phyloP scores from a whole-genome alignment of 2,329 filamentous ascomycete species.

The Colletotrichum eleusines region DNA sequence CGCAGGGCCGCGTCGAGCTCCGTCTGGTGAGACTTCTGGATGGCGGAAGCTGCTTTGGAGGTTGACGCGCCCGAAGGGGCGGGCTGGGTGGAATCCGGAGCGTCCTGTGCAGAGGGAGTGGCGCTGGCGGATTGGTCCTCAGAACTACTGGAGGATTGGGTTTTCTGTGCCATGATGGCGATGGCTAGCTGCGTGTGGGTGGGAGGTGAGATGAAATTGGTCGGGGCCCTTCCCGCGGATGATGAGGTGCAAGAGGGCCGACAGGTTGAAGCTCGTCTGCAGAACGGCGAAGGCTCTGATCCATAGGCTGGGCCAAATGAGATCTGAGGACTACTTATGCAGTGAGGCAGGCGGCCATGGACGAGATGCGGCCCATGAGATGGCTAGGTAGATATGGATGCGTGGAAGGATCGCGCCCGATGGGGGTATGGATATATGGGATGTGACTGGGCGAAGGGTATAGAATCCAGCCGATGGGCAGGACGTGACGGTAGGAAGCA shows the following conservation, averaged over 20 bases:
- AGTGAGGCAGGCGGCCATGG: constrained; percentile 17
- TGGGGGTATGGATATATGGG: constrained; percentile 4
- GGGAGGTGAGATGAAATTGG: constrained; percentile 16
- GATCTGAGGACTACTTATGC: constrained; percentile 16
- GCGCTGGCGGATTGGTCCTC: constrained; percentile 42
- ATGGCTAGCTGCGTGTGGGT: constrained; percentile 34
- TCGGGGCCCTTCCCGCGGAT: constrained; percentile 41
- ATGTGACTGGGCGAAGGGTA: constrained; percentile 1
- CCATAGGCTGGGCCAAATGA: constrained; percentile 30
- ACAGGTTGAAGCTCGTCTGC: constrained; percentile 32
- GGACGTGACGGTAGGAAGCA: constrained; percentile 7
- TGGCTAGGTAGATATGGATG: constrained; percentile 11
- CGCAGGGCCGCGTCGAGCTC: constrained; percentile 50
- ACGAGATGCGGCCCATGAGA: constrained; percentile 36
- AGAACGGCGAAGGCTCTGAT: constrained; percentile 31
- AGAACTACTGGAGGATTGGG: constrained; percentile 36
- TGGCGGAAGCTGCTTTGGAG: constrained; percentile 33
- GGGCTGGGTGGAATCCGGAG: constrained; percentile 40
- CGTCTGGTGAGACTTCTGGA: constrained; percentile 49
- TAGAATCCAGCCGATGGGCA: not conserved
- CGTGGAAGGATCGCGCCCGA: constrained; percentile 1
- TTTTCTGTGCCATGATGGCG: constrained; percentile 42
- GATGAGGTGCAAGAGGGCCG: constrained; percentile 41
- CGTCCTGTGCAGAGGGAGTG: constrained; percentile 39
- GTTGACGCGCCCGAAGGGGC: constrained; percentile 29